Conservation (phyloP, 192 early-diverging fungal species). For the Umbelopsis sp. region DNA sequence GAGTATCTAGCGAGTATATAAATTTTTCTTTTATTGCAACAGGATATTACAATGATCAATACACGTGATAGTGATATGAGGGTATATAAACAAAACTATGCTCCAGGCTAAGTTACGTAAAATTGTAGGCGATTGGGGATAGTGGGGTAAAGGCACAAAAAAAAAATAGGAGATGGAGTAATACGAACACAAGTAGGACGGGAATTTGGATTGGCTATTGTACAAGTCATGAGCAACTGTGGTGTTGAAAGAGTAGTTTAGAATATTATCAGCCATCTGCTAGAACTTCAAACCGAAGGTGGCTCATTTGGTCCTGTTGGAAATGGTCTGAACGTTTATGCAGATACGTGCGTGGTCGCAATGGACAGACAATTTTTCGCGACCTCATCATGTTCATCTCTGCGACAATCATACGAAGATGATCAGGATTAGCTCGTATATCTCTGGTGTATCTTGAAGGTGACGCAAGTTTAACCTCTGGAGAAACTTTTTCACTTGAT, state of each 20-base stretch:
- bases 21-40: neutral
- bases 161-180: neutral
- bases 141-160: neutral
- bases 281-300: slow-evolving; percentile 7
- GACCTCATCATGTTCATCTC: slow-evolving; percentile 58
- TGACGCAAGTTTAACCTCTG: neutral
- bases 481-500: neutral
- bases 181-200: neutral
- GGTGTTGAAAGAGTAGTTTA: no score
- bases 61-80: neutral
- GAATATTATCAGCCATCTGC: neutral
- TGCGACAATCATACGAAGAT: slow-evolving; percentile 55
- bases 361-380: slow-evolving; percentile 48
- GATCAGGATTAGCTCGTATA: slow-evolving; percentile 45
- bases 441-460: slow-evolving; percentile 25
- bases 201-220: neutral
- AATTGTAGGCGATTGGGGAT: neutral
- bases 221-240: neutral
- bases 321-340: slow-evolving; percentile 41
- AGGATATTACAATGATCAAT: slow-evolving; percentile 5
- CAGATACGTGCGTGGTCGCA: slow-evolving; percentile 44
- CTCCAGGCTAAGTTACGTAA: slow-evolving; percentile 13
- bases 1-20: no score
- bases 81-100: slow-evolving; percentile 17
- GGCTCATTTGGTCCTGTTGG: slow-evolving; percentile 20